phyloP scores from a whole-genome alignment of 2,329 filamentous ascomycete species.

The Phaeoacremonium minimum region DNA sequence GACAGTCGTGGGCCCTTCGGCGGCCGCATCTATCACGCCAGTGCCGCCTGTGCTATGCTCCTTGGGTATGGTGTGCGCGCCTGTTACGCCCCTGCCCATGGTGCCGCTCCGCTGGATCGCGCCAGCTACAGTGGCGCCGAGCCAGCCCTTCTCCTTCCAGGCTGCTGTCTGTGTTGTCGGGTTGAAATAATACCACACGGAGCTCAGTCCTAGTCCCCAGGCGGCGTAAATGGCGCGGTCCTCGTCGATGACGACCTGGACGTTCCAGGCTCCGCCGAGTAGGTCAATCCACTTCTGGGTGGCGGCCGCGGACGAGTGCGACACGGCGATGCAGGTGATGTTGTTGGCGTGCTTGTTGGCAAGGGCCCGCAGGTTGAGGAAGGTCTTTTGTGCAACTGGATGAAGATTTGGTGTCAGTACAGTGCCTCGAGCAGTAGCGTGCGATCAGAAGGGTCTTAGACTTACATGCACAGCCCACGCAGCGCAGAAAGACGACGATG shows the following conservation, averaged over 20 bases:
- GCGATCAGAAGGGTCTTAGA: too few species aligned
- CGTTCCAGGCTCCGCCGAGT: constrained; percentile 52
- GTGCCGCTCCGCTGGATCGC: constrained; percentile 34
- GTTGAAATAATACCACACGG: constrained; percentile 48
- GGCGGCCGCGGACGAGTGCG: constrained; percentile 52
- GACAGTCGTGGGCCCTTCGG: constrained; percentile 36
- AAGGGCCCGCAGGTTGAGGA: constrained; percentile 50
- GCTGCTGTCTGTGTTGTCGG: constrained; percentile 46
- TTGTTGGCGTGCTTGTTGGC: constrained; percentile 43
- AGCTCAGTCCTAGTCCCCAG: constrained; percentile 52
- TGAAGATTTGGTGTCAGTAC: constrained; percentile 1
- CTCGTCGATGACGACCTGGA: constrained; percentile 52
- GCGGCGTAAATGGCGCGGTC: constrained; percentile 52
- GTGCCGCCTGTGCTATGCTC: too few species aligned
- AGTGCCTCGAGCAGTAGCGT: too few species aligned
- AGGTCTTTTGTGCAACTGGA: constrained; percentile 52
- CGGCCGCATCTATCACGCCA: constrained; percentile 22
- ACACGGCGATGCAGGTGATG: constrained; percentile 53
- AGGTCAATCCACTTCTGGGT: constrained; percentile 54
- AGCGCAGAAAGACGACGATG: constrained; percentile 48
- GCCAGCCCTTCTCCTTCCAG: constrained; percentile 52
- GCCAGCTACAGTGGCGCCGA: constrained; percentile 44
- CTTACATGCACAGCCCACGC: constrained; percentile 53
- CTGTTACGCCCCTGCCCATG: constrained; percentile 19
- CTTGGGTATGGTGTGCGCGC: too few species aligned